phyloP scores from a whole-genome alignment of 2,329 filamentous ascomycete species.

The Lecanoromycetidae sp. region DNA sequence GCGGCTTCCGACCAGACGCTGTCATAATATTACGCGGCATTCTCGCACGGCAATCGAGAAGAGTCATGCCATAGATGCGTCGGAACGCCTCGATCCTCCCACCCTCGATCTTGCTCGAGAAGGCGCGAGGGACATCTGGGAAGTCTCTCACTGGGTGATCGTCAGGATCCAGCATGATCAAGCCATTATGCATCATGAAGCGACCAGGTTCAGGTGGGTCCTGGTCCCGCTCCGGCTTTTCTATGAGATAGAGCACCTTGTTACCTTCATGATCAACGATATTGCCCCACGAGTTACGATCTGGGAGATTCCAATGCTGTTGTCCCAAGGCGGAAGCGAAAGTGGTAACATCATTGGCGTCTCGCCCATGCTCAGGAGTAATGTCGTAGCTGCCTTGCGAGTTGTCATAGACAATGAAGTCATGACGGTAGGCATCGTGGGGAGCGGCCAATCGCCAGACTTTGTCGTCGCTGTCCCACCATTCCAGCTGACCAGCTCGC shows the following conservation, averaged over 20 bases:
- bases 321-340: not conserved
- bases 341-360: not conserved
- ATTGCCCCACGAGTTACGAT: constrained; percentile 1
- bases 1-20: not conserved
- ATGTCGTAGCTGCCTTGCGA: not conserved
- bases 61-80: constrained; percentile 5
- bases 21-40: not conserved
- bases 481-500: not conserved
- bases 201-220: not conserved
- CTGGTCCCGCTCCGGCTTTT: not conserved
- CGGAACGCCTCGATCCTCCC: not conserved
- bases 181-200: constrained; percentile 1
- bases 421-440: not conserved
- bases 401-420: not conserved
- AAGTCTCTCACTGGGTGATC: constrained; percentile 8
- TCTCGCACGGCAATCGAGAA: constrained; percentile 5
- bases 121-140: constrained; percentile 1
- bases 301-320: not conserved
- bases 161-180: constrained; percentile 6
- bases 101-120: constrained; percentile 5
- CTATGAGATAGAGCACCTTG: not conserved
- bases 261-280: constrained; percentile 1
- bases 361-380: not conserved
- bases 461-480: not conserved
- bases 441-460: not conserved